These are phyloP conservation scores for Candida suzukii DNA, from an alignment of 805 yeast species.

Conservation along the genomic window DNA sequence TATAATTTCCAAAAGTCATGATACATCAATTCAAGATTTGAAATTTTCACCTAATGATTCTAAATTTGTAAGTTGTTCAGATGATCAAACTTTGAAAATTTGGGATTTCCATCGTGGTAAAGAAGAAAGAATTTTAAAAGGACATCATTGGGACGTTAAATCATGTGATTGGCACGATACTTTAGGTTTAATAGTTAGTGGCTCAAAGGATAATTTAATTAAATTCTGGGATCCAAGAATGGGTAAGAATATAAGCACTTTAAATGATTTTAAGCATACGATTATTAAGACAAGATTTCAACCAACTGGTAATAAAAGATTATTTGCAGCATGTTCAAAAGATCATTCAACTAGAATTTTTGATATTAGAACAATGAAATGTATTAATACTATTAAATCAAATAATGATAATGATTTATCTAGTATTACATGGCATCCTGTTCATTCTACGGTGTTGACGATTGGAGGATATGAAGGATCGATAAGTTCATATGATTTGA, in stretches of 20 bases:
- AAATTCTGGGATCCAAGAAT: conserved; percentile 96
- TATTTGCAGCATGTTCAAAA: conserved; percentile 80
- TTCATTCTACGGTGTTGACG: conserved; percentile 70
- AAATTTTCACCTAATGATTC: conserved; percentile 87
- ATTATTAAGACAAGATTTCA: conserved; percentile 84
- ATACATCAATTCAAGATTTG: conserved; percentile 79
- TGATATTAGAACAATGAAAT: conserved; percentile 82
- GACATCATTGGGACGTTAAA: conserved; percentile 99
- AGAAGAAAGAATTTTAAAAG: conserved; percentile 73
- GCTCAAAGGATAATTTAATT: conserved; percentile 90
- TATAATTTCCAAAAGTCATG: conserved; percentile 60
- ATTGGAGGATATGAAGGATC: conserved; percentile 91
- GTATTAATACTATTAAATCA: conserved; percentile 64
- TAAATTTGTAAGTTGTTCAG: conserved; percentile 90
- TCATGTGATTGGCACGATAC: conserved; percentile 95
- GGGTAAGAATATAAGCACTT: conserved; percentile 64
- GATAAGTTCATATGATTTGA: conserved; percentile 67
- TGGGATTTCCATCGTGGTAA: conserved; percentile 91
- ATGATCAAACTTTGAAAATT: conserved; percentile 82
- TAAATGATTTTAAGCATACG: conserved; percentile 91
- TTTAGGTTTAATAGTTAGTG: conserved; percentile 80
- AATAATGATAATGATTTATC: conserved; percentile 73
- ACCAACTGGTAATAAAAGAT: conserved; percentile 44
- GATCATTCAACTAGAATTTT: conserved; percentile 85
- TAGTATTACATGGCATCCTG: conserved; percentile 88